Percentiles rank a stretch among this genome's conserved stretches.
Evolutionary conservation across 805 yeast species (phyloP).

Genomic region (Cyberlindnera lachancei): DNA sequence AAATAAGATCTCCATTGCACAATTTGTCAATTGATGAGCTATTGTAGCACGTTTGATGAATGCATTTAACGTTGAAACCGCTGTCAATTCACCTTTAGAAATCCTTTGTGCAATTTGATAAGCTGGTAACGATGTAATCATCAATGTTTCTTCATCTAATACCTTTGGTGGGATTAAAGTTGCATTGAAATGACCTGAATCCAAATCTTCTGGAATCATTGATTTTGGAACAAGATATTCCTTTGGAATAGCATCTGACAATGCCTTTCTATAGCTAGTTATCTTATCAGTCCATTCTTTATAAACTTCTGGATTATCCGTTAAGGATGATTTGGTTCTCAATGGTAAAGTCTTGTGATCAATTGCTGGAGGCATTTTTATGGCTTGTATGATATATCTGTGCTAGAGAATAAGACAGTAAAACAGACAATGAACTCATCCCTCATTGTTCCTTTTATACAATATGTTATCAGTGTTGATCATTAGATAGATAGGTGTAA

Average conservation of each 20-base stretch:
- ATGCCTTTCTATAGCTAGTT: conserved; percentile 14
- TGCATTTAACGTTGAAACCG: conserved; percentile 42
- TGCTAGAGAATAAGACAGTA: no score
- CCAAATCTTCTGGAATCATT: conserved; percentile 18
- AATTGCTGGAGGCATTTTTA: neutral
- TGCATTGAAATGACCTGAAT: conserved; percentile 18
- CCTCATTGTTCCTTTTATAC: no score
- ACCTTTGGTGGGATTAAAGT: conserved; percentile 16
- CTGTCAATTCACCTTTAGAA: conserved; percentile 23
- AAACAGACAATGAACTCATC: no score
- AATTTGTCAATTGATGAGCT: conserved; percentile 55
- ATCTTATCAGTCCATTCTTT: conserved; percentile 19
- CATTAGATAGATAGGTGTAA: no score
- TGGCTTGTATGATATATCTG: no score
- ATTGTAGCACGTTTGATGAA: conserved; percentile 42
- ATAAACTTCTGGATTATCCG: conserved; percentile 9
- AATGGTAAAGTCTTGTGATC: neutral
- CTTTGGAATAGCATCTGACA: conserved; percentile 12
- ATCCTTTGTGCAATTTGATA: conserved; percentile 8
- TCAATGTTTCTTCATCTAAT: conserved; percentile 14
- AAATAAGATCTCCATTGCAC: conserved; percentile 53
- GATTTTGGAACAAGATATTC: conserved; percentile 13
- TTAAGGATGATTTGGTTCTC: conserved; percentile 4
- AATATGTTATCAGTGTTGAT: no score
- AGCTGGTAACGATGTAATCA: conserved; percentile 11